Percentiles rank a stretch among this genome's conserved stretches.
phyloP scores from a whole-genome alignment of 1,139 yeast genomes.

The Magnusiomyces suaveolens region DNA sequence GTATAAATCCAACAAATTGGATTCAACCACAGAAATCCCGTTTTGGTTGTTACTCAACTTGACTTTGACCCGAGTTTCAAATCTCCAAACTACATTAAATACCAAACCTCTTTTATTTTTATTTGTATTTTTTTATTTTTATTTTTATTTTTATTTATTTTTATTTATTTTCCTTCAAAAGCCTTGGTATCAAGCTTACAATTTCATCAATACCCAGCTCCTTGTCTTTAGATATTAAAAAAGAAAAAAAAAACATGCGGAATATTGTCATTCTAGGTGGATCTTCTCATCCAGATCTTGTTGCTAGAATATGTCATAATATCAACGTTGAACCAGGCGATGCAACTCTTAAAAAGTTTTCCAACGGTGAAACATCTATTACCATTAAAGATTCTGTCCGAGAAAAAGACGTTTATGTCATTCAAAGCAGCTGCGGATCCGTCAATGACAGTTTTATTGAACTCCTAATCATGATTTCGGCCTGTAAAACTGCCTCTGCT shows the following conservation, averaged over 20 bases:
- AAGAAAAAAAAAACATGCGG: slow-evolving; percentile 40
- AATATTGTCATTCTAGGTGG: slow-evolving; percentile 73
- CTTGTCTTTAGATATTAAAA: background rate
- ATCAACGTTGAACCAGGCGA: slow-evolving; percentile 53
- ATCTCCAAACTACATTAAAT: too few relatives aligned
- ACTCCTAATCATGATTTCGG: slow-evolving; percentile 76
- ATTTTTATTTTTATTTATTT: too few relatives aligned
- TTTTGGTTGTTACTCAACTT: too few relatives aligned
- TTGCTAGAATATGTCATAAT: slow-evolving; percentile 51
- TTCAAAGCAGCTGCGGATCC: slow-evolving; percentile 67
- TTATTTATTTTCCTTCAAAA: too few relatives aligned
- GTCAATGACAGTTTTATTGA: slow-evolving; percentile 90
- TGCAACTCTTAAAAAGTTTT: slow-evolving; percentile 50
- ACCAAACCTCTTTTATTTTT: too few relatives aligned
- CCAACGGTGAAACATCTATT: slow-evolving; percentile 86
- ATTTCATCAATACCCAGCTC: background rate
- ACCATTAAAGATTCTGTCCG: slow-evolving; percentile 76
- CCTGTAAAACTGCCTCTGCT: slow-evolving; percentile 94
- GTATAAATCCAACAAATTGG: too few relatives aligned
- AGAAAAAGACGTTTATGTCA: slow-evolving; percentile 85
- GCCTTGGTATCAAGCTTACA: background rate
- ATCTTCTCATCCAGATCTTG: slow-evolving; percentile 58
- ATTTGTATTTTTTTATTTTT: too few relatives aligned
- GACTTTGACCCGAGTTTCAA: too few relatives aligned
- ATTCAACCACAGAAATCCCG: too few relatives aligned